Conservation (phyloP, 192 early-diverging fungal genomes). For the Backusella morwellensis region DNA sequence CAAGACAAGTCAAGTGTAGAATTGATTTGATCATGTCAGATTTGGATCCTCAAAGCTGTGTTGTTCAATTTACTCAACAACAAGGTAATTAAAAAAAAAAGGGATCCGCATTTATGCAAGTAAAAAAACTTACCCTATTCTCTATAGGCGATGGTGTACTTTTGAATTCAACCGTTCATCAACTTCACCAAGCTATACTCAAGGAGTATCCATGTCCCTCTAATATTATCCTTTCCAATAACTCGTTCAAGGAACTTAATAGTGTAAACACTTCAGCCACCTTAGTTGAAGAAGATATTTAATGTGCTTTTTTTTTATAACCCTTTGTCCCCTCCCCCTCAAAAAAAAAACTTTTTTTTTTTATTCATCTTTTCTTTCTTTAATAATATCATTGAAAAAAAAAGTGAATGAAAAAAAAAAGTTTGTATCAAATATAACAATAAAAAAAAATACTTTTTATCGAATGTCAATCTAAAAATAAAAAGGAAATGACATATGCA, state of each 20-base stretch:
- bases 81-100: constrained; percentile 10
- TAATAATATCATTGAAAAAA: not conserved
- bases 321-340: not conserved
- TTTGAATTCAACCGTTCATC: constrained; percentile 13
- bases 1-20: constrained; percentile 29
- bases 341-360: not conserved
- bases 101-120: not conserved
- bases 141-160: constrained; percentile 8
- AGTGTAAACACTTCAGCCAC: constrained; percentile 8
- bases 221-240: not conserved
- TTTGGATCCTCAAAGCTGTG: not conserved
- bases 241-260: constrained; percentile 1
- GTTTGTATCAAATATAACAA: not conserved
- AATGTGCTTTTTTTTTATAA: not conserved
- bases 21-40: constrained; percentile 17
- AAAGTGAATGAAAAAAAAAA: not conserved
- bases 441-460: not conserved
- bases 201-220: constrained; percentile 15
- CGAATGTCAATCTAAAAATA: not conserved
- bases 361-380: not conserved
- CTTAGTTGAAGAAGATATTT: constrained; percentile 10
- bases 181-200: not conserved
- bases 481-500: not conserved
- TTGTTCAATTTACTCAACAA: constrained; percentile 31
- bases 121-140: not conserved